Conservation (phyloP, 75 land plant species). For the Azolla pinnata region DNA sequence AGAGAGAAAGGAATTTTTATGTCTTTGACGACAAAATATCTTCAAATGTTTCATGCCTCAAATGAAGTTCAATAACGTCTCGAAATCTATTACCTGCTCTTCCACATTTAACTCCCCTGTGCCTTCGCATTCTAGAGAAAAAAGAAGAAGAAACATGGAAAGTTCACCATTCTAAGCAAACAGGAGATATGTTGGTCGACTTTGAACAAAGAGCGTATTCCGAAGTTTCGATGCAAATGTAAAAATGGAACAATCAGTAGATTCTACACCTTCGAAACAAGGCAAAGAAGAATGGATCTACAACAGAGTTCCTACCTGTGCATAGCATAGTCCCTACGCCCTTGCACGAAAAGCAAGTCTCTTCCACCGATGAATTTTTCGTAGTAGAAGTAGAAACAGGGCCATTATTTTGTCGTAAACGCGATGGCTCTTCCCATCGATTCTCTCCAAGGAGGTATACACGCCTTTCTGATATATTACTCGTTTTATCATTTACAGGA, state of each 20-base stretch:
- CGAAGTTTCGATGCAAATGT: background rate
- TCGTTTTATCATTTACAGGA: no score
- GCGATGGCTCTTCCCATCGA: conserved; percentile 89
- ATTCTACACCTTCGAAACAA: no score
- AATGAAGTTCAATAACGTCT: background rate
- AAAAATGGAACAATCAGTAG: no score
- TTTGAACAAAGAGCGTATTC: background rate
- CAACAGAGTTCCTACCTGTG: conserved; percentile 38
- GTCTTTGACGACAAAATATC: background rate
- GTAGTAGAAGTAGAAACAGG: conserved; percentile 8
- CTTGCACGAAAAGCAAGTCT: conserved; percentile 66
- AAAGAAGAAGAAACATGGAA: background rate
- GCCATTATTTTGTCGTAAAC: conserved; percentile 34
- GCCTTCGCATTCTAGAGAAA: conserved; percentile 85
- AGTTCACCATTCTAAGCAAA: background rate
- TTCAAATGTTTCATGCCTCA: background rate
- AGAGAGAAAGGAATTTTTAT: no score
- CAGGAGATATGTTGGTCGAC: no score
- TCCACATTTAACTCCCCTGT: conserved; percentile 89
- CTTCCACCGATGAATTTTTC: background rate
- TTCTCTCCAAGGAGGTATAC: conserved; percentile 96
- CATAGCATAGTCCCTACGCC: conserved; percentile 74
- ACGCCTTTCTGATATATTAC: no score
- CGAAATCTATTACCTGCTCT: conserved; percentile 42
- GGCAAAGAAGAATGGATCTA: no score